Evolutionary conservation across 225 moss, liverwort and hornwort genomes (phyloP), one percentile per base, ranked within the genome.

Genomic region (Rhytidiadelphus loreus): DNA sequence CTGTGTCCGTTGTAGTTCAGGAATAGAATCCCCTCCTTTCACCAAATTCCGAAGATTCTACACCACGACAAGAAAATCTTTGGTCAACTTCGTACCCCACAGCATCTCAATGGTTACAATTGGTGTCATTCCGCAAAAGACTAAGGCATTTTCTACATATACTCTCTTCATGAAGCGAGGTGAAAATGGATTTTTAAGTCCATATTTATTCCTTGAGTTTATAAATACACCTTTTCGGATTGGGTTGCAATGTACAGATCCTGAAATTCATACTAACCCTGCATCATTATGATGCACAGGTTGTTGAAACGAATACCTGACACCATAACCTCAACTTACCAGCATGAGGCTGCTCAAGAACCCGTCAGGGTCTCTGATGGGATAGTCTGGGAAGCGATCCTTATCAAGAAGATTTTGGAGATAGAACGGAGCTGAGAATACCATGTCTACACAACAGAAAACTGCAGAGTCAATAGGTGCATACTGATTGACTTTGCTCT

Each of bases 361-460:
- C 86, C 92, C 94, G 75, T 94, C 91, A 72, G 98, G 91, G 89
- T 96, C 96, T 81, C 93, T 95, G 77, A 98, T 96, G 86, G 91
- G 95, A 83, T 95, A 95, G 37, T 91, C 91, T 73, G 93, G 96
- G 91, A 97, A 98, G 80, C 96, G 95, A 82, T 97, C 95, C 89
- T 90, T 92, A 91, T 98, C 96, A 82, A 98, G 92, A 20, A 98
- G 90, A 90, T 96, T 98, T 86, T 95, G 95, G 81, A 98, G 88
- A 91, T 98, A 98, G 81, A 95, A 98, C 77, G 98, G 98, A 87
- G 98, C 94, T 72, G 96, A 95, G 88, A 95, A 98, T 52, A 94
- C 93, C 12, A 93, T 90, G 37, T 94, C 98, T 98, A 94, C 85
- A 78, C 86, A 83, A 90, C 43, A 84, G 61, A 81, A 87, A 73